Evolutionary conservation across 805 yeast genomes (phyloP).

Genomic region (Cephaloascus fragrans): DNA sequence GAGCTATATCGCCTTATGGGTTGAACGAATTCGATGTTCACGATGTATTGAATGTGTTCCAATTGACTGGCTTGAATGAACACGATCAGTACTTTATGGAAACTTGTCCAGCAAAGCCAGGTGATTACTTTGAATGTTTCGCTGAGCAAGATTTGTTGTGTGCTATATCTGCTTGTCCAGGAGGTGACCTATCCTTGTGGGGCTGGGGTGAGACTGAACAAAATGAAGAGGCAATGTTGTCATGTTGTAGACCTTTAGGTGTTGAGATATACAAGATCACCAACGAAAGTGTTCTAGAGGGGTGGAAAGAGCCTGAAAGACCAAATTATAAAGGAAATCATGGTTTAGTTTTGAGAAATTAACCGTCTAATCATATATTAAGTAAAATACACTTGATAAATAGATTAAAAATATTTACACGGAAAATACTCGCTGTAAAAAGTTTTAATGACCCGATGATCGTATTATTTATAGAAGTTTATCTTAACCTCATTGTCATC

Average conservation of each 20-base stretch:
- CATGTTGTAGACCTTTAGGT: constrained; percentile 53
- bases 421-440: too few relatives aligned
- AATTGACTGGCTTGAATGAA: constrained; percentile 57
- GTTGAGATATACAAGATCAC: constrained; percentile 50
- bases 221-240: constrained; percentile 41
- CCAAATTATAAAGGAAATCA: constrained; percentile 48
- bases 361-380: too few relatives aligned
- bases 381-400: too few relatives aligned
- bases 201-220: constrained; percentile 50
- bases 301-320: constrained; percentile 43
- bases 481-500: too few relatives aligned
- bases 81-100: constrained; percentile 64
- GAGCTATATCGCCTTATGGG: constrained; percentile 52
- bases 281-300: constrained; percentile 31
- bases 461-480: too few relatives aligned
- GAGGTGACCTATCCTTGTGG: constrained; percentile 61
- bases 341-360: too few relatives aligned
- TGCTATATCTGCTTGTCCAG: constrained; percentile 62
- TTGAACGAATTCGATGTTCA: constrained; percentile 59
- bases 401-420: too few relatives aligned
- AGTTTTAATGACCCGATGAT: too few relatives aligned
- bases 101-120: constrained; percentile 51
- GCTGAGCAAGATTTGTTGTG: constrained; percentile 57
- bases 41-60: constrained; percentile 62
- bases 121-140: constrained; percentile 56